Percentiles rank a stretch among this genome's conserved stretches.
Evolutionary conservation across 2,329 filamentous ascomycete species (phyloP).

Genomic region (Tolypocladium inflatum): DNA sequence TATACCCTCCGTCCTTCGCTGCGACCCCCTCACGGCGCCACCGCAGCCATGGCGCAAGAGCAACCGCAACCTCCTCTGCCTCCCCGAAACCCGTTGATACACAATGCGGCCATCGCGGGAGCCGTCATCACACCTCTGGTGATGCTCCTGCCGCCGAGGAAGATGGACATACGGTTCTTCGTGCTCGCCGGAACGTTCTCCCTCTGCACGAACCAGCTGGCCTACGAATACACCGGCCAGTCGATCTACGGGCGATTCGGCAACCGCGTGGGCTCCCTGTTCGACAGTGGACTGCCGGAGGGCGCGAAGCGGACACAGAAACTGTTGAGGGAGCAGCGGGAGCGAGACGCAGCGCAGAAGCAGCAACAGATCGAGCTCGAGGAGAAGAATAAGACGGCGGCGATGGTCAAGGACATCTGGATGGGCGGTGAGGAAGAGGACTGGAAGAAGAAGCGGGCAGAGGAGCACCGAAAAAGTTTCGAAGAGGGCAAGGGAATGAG

Average conservation of each 20-base stretch:
- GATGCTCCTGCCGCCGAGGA: constrained; percentile 42
- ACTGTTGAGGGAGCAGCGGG: constrained; percentile 36
- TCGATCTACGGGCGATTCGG: constrained; percentile 40
- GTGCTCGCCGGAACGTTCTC: constrained; percentile 41
- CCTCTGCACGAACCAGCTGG: constrained; percentile 44
- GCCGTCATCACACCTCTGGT: constrained; percentile 37
- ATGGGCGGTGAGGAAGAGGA: constrained; percentile 46
- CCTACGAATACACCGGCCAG: constrained; percentile 45
- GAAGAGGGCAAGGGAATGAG: constrained; percentile 46
- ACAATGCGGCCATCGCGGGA: constrained; percentile 38
- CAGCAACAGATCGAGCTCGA: constrained; percentile 14
- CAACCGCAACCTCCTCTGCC: constrained; percentile 17
- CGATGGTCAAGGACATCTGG: constrained; percentile 41
- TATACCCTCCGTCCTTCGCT: not conserved
- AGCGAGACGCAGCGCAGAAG: constrained; percentile 22
- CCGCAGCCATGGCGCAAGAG: constrained; percentile 16
- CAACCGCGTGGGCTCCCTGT: constrained; percentile 31
- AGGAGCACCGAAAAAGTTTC: constrained; percentile 42
- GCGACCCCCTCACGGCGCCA: not conserved
- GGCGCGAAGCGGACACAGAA: constrained; percentile 37
- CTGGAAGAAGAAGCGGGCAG: constrained; percentile 43
- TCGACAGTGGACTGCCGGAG: constrained; percentile 48
- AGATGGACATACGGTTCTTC: constrained; percentile 39
- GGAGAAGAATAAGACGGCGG: constrained; percentile 20
- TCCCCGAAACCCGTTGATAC: constrained; percentile 26